Conservation (phyloP, 176 grass and related monocot species). For the Eragrostis curvula region DNA sequence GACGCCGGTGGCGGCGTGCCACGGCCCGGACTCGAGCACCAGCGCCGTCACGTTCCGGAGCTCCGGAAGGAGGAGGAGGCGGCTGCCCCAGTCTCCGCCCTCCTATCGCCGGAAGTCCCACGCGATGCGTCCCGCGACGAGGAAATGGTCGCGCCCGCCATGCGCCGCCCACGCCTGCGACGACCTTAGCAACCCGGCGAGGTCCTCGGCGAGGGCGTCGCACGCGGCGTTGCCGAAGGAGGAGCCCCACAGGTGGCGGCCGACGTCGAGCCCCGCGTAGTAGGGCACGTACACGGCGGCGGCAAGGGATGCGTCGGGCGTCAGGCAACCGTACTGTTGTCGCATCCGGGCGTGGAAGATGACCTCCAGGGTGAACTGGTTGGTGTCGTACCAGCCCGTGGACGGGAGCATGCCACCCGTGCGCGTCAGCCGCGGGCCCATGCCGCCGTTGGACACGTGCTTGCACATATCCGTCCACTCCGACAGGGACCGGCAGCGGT, state of each 20-base stretch:
- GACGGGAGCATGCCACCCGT: no score
- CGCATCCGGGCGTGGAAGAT: conserved; percentile 77
- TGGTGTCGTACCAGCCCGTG: conserved; percentile 10
- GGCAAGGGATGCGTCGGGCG: conserved; percentile 46
- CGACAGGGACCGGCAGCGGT: conserved; percentile 48
- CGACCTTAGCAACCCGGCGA: conserved; percentile 27
- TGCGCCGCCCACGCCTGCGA: conserved; percentile 49
- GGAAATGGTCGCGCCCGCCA: conserved; percentile 60
- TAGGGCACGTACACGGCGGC: conserved; percentile 66
- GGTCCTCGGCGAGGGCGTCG: conserved; percentile 51
- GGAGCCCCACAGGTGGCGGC: conserved; percentile 65
- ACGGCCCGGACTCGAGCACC: conserved; percentile 58
- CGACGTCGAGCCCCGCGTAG: conserved; percentile 71
- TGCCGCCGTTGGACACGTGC: conserved; percentile 6
- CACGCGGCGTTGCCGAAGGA: conserved; percentile 30
- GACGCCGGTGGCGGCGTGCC: no score
- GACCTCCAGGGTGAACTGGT: conserved; percentile 75
- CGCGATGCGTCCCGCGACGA: conserved; percentile 62
- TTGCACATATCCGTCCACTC: conserved; percentile 63
- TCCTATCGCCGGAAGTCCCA: conserved; percentile 69
- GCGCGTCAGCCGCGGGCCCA: no score
- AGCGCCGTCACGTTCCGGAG: conserved; percentile 60
- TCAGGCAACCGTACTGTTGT: conserved; percentile 68
- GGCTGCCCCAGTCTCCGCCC: conserved; percentile 60
- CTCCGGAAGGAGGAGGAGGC: conserved; percentile 59